A percentile compares a stretch with the other conserved stretches of the same genome.
Evolutionary conservation across 768 basidiomycete species (phyloP).

Genomic region (Tylopilus intermedius): DNA sequence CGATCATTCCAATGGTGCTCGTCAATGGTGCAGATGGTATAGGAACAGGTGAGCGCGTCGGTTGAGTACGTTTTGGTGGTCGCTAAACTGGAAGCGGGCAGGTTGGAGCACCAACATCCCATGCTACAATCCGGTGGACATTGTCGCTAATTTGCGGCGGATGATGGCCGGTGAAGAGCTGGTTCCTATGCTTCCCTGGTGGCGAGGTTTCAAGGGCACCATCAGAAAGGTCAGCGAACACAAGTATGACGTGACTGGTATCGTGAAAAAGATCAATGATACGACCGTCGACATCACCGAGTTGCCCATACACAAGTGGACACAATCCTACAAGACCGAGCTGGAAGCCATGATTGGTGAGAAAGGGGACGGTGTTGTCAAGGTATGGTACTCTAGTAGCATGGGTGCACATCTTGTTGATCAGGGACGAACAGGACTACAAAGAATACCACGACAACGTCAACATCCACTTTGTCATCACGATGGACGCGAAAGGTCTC

Average conservation of each 20-base stretch:
- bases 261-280: slow-evolving; percentile 71
- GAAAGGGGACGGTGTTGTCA: slow-evolving; percentile 76
- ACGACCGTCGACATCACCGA: slow-evolving; percentile 95
- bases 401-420: background rate
- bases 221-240: slow-evolving; percentile 78
- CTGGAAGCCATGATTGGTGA: slow-evolving; percentile 86
- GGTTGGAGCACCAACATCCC: slow-evolving; percentile 96
- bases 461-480: slow-evolving; percentile 84
- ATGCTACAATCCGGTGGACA: slow-evolving; percentile 86
- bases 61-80: background rate
- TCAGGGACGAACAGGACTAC: slow-evolving; percentile 64
- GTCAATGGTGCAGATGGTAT: slow-evolving; percentile 97
- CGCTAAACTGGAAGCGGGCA: slow-evolving; percentile 24
- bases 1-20: slow-evolving; percentile 80
- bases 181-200: slow-evolving; percentile 92
- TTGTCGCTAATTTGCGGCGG: slow-evolving; percentile 81
- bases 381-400: slow-evolving; percentile 45
- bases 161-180: slow-evolving; percentile 83
- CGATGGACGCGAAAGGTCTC: slow-evolving; percentile 74
- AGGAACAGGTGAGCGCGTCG: slow-evolving; percentile 70
- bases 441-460: slow-evolving; percentile 94
- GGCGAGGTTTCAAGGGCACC: slow-evolving; percentile 89
- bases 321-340: slow-evolving; percentile 85
- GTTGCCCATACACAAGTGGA: slow-evolving; percentile 94
- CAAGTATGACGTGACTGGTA: slow-evolving; percentile 79